A percentile compares a stretch with the other conserved stretches of the same genome.
These are phyloP conservation scores for Nannizziopsis arthrosporioides DNA, from an alignment of 2,329 filamentous ascomycete genomes.

Conservation along the genomic window DNA sequence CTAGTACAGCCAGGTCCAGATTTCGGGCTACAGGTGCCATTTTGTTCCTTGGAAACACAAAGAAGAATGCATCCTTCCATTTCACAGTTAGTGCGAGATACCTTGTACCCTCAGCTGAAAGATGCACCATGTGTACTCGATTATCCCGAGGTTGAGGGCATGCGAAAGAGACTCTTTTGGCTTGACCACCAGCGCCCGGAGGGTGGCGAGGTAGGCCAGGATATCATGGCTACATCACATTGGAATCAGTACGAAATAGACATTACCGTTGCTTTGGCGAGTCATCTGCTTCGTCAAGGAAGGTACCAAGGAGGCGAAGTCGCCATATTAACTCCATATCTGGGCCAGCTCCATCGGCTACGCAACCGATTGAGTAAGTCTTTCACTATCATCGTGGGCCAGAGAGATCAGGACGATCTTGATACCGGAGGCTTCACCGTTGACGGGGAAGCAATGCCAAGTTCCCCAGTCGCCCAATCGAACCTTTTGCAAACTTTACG, in stretches of 20 bases:
- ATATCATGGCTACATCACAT: constrained; percentile 30
- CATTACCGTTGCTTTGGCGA: constrained; percentile 52
- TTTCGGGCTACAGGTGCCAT: constrained; percentile 23
- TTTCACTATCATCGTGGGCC: constrained; percentile 53
- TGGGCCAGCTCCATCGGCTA: constrained; percentile 42
- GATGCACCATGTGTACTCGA: constrained; percentile 35
- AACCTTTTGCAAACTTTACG: constrained; percentile 1
- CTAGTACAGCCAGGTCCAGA: neutral
- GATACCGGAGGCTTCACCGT: constrained; percentile 24
- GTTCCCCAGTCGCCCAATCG: constrained; percentile 35
- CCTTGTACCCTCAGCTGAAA: constrained; percentile 46
- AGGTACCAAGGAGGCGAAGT: constrained; percentile 54
- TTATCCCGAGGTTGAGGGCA: constrained; percentile 37
- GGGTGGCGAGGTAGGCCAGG: constrained; percentile 19
- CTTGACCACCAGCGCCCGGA: constrained; percentile 39
- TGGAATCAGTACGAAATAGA: constrained; percentile 47
- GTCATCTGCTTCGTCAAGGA: constrained; percentile 57
- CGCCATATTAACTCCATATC: constrained; percentile 55
- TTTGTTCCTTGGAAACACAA: constrained; percentile 44
- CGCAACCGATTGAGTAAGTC: constrained; percentile 27
- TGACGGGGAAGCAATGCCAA: constrained; percentile 18
- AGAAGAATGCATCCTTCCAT: constrained; percentile 56
- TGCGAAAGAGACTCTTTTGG: constrained; percentile 42
- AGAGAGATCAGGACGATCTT: constrained; percentile 50
- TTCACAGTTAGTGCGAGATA: constrained; percentile 45